These are phyloP conservation scores for Hypocrella siamensis DNA, from an alignment of 2,329 filamentous ascomycete genomes.

Conservation along the genomic window DNA sequence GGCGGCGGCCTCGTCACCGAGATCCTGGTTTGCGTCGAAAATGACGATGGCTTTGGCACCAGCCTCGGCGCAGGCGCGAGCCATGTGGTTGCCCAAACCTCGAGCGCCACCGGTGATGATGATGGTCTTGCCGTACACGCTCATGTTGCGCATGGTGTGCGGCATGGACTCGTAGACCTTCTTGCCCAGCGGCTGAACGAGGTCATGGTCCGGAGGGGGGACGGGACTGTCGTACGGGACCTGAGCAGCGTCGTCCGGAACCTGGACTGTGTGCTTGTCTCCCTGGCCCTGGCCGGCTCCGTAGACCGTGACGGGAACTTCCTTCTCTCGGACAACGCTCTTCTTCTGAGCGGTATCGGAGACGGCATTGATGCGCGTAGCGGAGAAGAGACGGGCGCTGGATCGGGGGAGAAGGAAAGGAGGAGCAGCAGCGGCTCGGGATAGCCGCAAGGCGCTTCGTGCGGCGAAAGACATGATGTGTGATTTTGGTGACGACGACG, in stretches of 20 bases:
- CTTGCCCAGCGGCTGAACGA: constrained; percentile 34
- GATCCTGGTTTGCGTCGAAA: constrained; percentile 62
- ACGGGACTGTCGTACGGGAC: constrained; percentile 24
- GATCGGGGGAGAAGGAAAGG: constrained; percentile 9
- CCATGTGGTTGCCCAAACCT: constrained; percentile 67
- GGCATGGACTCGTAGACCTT: constrained; percentile 41
- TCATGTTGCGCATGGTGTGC: constrained; percentile 53
- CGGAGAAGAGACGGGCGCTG: constrained; percentile 17
- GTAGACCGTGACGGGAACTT: constrained; percentile 41
- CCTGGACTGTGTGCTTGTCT: constrained; percentile 40
- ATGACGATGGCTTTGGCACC: constrained; percentile 60
- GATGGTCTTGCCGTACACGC: constrained; percentile 53
- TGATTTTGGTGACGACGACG: no score
- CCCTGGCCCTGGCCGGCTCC: constrained; percentile 29
- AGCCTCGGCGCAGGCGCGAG: constrained; percentile 59
- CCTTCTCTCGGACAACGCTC: constrained; percentile 39
- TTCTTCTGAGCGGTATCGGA: constrained; percentile 27
- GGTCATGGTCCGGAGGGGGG: constrained; percentile 26
- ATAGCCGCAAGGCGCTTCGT: constrained; percentile 18
- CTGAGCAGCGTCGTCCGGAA: constrained; percentile 24
- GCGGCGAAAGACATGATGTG: constrained; percentile 18
- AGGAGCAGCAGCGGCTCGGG: constrained; percentile 15
- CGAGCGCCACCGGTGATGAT: constrained; percentile 62
- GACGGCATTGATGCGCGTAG: constrained; percentile 14
- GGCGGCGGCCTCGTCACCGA: constrained; percentile 53